Conservation (phyloP, 2,329 filamentous ascomycete species). For the Simplicillium aogashimaense region DNA sequence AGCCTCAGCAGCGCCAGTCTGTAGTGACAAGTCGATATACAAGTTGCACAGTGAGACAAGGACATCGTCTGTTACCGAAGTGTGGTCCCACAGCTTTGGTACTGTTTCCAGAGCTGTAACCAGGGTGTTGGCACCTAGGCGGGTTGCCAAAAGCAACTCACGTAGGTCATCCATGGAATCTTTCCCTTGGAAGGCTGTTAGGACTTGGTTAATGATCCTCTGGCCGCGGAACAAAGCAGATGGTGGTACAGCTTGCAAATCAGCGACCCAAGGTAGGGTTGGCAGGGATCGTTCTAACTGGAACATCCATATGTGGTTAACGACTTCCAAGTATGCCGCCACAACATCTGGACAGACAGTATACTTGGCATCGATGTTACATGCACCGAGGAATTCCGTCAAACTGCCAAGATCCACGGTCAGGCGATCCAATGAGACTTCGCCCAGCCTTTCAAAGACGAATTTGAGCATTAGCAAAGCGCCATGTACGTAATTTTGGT, state of each 20-base stretch:
- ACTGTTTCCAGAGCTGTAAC: conserved; percentile 27
- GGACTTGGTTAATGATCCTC: conserved; percentile 23
- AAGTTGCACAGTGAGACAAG: conserved; percentile 25
- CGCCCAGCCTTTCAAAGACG: conserved; percentile 41
- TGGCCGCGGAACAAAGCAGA: conserved; percentile 31
- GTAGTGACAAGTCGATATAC: conserved; percentile 31
- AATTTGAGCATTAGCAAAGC: conserved; percentile 45
- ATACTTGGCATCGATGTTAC: conserved; percentile 12
- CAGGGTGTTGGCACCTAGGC: conserved; percentile 23
- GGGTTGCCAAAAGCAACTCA: conserved; percentile 16
- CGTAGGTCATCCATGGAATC: conserved; percentile 14
- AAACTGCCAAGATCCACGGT: conserved; percentile 27
- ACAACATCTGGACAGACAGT: conserved; percentile 28
- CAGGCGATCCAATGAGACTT: conserved; percentile 32
- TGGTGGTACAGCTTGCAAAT: conserved; percentile 10
- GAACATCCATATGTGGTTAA: conserved; percentile 29
- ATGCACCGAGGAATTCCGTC: neutral
- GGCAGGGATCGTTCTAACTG: conserved; percentile 10
- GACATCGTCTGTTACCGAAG: conserved; percentile 12
- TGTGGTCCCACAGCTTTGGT: conserved; percentile 17
- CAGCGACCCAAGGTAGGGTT: conserved; percentile 11
- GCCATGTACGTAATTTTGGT: conserved; percentile 48
- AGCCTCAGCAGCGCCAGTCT: conserved; percentile 30
- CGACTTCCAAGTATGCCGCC: conserved; percentile 35
- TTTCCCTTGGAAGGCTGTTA: conserved; percentile 16